A percentile compares a stretch with the other conserved stretches of the same genome.
Evolutionary conservation across 257 asterid species (phyloP).

Genomic region (Plantago elongata): DNA sequence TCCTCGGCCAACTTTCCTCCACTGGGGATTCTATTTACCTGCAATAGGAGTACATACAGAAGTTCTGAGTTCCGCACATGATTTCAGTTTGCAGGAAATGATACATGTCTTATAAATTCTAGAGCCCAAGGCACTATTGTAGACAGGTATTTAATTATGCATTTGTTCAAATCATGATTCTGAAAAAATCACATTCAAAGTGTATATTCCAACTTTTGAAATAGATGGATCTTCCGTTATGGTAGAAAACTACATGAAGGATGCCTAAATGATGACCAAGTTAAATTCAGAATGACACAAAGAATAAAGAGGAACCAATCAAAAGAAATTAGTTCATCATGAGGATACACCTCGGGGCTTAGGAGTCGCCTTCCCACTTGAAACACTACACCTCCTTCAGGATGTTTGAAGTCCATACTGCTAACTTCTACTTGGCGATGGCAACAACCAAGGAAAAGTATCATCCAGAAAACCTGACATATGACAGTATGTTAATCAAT

Average conservation of each 20-base stretch:
- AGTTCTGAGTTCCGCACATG: background rate
- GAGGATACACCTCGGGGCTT: constrained; percentile 27
- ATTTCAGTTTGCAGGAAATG: too few species aligned
- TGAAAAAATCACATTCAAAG: background rate
- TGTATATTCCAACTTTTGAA: background rate
- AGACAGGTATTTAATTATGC: too few species aligned
- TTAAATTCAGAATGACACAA: too few species aligned
- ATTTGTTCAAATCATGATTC: constrained; percentile 2
- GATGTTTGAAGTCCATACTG: constrained; percentile 13
- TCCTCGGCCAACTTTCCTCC: constrained; percentile 19
- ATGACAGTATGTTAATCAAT: constrained; percentile 13
- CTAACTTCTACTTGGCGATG: constrained; percentile 24
- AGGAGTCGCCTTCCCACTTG: constrained; percentile 46
- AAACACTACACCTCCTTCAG: constrained; percentile 31
- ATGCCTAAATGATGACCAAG: too few species aligned
- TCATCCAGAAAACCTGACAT: constrained; percentile 48
- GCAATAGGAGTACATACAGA: constrained; percentile 15
- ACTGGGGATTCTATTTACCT: constrained; percentile 26
- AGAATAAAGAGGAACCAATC: background rate
- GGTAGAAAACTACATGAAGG: too few species aligned
- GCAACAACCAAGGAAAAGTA: constrained; percentile 36
- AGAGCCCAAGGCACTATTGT: too few species aligned
- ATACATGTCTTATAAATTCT: too few species aligned
- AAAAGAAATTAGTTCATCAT: background rate
- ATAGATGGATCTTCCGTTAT: too few species aligned